phyloP scores from a whole-genome alignment of 306 rosid genomes.

The Vachellia pachyceras region DNA sequence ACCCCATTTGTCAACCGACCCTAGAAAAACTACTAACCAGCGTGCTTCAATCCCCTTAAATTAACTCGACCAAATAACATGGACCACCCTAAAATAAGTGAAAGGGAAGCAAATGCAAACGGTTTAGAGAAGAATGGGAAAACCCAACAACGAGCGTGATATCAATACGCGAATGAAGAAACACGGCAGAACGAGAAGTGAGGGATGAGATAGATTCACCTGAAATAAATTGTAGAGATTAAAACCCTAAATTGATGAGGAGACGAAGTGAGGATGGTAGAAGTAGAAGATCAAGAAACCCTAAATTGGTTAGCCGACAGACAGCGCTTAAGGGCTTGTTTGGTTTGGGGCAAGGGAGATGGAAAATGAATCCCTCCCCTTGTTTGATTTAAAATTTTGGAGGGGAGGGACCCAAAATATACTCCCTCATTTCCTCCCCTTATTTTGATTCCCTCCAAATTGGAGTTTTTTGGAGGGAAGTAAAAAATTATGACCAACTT shows the following conservation, averaged over 20 bases:
- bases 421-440: too few species aligned
- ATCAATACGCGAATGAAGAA: constrained; percentile 10
- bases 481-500: too few species aligned
- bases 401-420: too few species aligned
- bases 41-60: background rate
- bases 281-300: too few species aligned
- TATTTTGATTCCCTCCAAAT: too few species aligned
- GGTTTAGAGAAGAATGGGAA: background rate
- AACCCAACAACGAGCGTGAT: background rate
- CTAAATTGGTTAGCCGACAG: constrained; percentile 22
- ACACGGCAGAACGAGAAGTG: background rate
- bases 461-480: too few species aligned
- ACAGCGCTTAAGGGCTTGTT: constrained; percentile 44
- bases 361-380: too few species aligned
- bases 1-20: background rate
- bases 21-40: background rate
- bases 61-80: background rate
- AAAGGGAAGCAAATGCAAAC: background rate
- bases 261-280: too few species aligned
- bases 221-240: too few species aligned
- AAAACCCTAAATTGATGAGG: too few species aligned
- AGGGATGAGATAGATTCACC: constrained; percentile 15
- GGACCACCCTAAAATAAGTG: background rate
- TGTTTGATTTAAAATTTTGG: too few species aligned
- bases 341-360: too few species aligned